phyloP scores from a whole-genome alignment of 1,139 yeast species.

The Hansenula sp. region DNA sequence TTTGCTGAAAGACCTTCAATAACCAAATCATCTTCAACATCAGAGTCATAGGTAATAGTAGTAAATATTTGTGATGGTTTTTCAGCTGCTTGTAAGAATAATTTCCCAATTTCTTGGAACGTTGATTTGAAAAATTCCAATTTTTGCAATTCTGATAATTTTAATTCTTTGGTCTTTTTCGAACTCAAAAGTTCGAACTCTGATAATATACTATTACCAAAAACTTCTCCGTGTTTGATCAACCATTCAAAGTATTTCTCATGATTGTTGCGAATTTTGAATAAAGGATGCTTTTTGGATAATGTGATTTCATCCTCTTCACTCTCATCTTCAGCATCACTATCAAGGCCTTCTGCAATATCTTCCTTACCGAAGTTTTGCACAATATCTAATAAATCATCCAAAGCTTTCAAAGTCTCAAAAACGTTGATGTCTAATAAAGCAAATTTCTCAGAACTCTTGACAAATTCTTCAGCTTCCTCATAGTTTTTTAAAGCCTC shows the following conservation, averaged over 20 bases:
- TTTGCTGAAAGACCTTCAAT: conserved; percentile 28
- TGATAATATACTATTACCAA: conserved; percentile 27
- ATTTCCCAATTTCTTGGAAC: conserved; percentile 54
- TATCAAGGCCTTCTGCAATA: conserved; percentile 46
- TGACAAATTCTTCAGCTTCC: conserved; percentile 37
- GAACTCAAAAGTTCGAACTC: conserved; percentile 19
- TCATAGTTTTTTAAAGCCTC: conserved; percentile 42
- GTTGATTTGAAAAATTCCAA: conserved; percentile 33
- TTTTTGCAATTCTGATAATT: conserved; percentile 18
- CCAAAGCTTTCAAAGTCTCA: conserved; percentile 51
- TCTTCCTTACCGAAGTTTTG: conserved; percentile 57
- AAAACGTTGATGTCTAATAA: conserved; percentile 38
- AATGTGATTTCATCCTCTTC: conserved; percentile 38
- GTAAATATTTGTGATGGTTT: conserved; percentile 54
- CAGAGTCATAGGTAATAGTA: conserved; percentile 53
- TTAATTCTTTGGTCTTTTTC: conserved; percentile 21
- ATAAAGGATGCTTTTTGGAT: conserved; percentile 51
- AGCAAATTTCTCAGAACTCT: conserved; percentile 24
- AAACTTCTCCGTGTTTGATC: conserved; percentile 46
- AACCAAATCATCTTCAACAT: conserved; percentile 39
- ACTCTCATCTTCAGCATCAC: conserved; percentile 41
- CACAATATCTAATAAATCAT: conserved; percentile 62
- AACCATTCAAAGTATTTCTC: conserved; percentile 46
- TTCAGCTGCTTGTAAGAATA: conserved; percentile 61
- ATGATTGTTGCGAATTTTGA: conserved; percentile 29